Evolutionary conservation across 2,329 filamentous ascomycete species (phyloP), one percentile per base, ranked within the genome.

Genomic region (Diaporthe capsici): DNA sequence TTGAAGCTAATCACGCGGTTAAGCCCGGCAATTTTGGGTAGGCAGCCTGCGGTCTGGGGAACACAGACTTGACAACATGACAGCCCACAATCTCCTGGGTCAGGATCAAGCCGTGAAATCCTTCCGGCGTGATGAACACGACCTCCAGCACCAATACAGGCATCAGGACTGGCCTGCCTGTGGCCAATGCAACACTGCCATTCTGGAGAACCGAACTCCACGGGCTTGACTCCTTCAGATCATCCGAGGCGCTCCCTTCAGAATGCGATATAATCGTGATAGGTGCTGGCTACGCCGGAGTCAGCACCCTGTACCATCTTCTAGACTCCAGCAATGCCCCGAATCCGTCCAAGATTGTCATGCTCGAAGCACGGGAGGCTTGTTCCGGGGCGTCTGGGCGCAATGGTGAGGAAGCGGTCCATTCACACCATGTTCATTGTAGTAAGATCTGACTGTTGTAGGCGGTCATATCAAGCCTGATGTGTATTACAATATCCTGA

Each of bases 281-380:
- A n/a, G 88, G 87, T 2, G 84, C 85, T 22, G 88, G 88, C 0
- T 87, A 84, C 74, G 82, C 87, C 7, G 88, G 88, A 4, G 83
- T 84, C 1, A 82, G 84, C 2, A 83, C 85, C 3, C 83, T 84
- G 0, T 86, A 87, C 58, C 84, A 89, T 74, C 81, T 84, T 13
- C 72, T 83, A 17, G 79, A 81, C n/a, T 65, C 71, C 39, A 72
- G 73, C 71, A 13, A 76, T 17, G 65, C 73, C 15, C 34, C 39
- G 17, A 34, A 73, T 15, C 55, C 71, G 25, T 63, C 57, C 17
- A 72, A 28, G 3, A 81, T 85, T 9, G 77, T 82, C 0, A 70
- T 84, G 12, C 77, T 85, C 0, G 84, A 85, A 68, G 82, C 83
- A 1, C 78, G 84, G 1, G 71, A 82, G 34, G 77, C 81, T 3